Evolutionary conservation across 129 eudicot species (phyloP).

Genomic region (Arctium minus): DNA sequence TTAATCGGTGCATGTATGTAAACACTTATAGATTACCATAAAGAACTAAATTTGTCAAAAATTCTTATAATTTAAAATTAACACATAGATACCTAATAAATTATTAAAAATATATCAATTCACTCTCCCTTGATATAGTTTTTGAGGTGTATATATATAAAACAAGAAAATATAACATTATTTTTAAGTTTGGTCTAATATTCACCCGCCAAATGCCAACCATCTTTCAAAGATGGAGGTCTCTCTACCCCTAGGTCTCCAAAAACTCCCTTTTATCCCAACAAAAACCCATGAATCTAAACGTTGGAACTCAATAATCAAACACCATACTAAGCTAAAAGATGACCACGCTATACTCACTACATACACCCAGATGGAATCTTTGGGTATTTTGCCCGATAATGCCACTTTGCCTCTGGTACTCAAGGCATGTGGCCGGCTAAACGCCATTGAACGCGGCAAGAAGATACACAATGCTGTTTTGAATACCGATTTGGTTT

Average conservation of each 20-base stretch:
- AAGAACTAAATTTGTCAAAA: background rate
- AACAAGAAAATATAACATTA: background rate
- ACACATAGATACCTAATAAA: too few relatives aligned
- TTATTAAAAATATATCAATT: background rate
- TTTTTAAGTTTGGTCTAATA: constrained; percentile 9
- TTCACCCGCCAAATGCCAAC: constrained; percentile 32
- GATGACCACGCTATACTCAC: constrained; percentile 47
- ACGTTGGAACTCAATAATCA: constrained; percentile 46
- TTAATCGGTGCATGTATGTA: too few relatives aligned
- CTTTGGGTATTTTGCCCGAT: constrained; percentile 40
- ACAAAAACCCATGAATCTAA: constrained; percentile 29
- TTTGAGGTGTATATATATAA: background rate
- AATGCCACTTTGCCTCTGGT: constrained; percentile 49
- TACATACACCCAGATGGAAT: constrained; percentile 53
- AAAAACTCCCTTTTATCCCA: constrained; percentile 22
- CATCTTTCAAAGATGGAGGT: constrained; percentile 37
- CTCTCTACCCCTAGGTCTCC: constrained; percentile 15
- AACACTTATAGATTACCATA: background rate
- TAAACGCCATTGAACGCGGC: constrained; percentile 42
- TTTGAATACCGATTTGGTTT: constrained; percentile 10
- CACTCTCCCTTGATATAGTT: background rate
- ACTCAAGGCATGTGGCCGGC: constrained; percentile 53
- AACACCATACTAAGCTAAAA: constrained; percentile 41
- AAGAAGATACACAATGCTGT: constrained; percentile 38
- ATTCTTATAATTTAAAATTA: background rate